A percentile compares a stretch with the other conserved stretches of the same genome.
phyloP scores from a whole-genome alignment of 1,139 yeast genomes.

The Hyphopichia burtonii region DNA sequence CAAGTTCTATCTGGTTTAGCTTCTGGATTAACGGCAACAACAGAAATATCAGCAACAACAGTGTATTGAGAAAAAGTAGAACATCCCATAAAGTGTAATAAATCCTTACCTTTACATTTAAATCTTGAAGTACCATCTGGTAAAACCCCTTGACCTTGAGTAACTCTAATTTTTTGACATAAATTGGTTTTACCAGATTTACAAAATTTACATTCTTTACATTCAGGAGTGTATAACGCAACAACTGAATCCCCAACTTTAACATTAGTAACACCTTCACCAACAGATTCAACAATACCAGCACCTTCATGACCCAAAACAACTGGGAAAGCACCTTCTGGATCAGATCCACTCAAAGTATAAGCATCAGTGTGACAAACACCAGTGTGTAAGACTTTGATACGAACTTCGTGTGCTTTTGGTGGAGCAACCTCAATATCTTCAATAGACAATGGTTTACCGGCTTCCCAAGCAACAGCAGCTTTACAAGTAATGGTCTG shows the following conservation, averaged over 20 bases:
- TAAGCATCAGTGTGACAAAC: slow-evolving; percentile 99
- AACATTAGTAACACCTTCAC: slow-evolving; percentile 88
- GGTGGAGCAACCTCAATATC: slow-evolving; percentile 91
- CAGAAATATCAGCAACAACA: slow-evolving; percentile 96
- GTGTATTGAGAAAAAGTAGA: slow-evolving; percentile 96
- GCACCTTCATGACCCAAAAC: slow-evolving; percentile 97
- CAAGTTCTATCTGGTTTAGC: slow-evolving; percentile 89
- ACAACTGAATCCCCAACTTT: slow-evolving; percentile 88
- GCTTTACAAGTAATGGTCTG: slow-evolving; percentile 87
- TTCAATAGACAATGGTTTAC: slow-evolving; percentile 80
- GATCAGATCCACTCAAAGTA: slow-evolving; percentile 90
- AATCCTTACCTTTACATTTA: slow-evolving; percentile 75
- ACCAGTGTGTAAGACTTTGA: slow-evolving; percentile 83
- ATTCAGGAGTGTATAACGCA: slow-evolving; percentile 94
- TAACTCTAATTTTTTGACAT: slow-evolving; percentile 84
- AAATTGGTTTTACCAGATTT: slow-evolving; percentile 92
- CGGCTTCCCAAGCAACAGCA: slow-evolving; percentile 97
- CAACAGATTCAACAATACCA: slow-evolving; percentile 88
- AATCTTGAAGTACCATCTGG: slow-evolving; percentile 96
- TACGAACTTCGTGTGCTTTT: slow-evolving; percentile 94
- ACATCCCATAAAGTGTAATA: slow-evolving; percentile 95
- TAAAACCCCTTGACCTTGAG: slow-evolving; percentile 31
- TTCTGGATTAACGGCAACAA: slow-evolving; percentile 81
- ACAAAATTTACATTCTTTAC: slow-evolving; percentile 94
- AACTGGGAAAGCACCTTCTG: slow-evolving; percentile 95